phyloP scores from a whole-genome alignment of 805 yeast genomes.

The Monosporozyma yasuniensis region DNA sequence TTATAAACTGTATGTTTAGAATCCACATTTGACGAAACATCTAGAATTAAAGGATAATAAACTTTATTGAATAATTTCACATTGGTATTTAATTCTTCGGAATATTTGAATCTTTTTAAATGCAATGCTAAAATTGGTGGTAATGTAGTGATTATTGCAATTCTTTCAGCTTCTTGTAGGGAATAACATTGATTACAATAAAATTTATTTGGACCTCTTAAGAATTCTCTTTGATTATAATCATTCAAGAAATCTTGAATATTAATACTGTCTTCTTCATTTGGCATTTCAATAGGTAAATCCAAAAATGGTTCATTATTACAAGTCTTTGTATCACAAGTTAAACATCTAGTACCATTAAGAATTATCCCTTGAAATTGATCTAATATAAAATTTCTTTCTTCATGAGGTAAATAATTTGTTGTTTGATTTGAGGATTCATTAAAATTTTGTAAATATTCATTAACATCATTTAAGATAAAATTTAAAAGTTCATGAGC shows the following conservation, averaged over 20 bases:
- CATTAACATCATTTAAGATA: conserved; percentile 65
- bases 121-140: conserved; percentile 79
- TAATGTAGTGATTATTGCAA: conserved; percentile 66
- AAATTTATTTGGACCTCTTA: conserved; percentile 82
- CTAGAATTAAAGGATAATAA: conserved; percentile 63
- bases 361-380: conserved; percentile 80
- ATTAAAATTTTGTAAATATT: conserved; percentile 13
- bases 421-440: neutral
- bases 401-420: conserved; percentile 1
- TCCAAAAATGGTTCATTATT: conserved; percentile 84
- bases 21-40: conserved; percentile 47
- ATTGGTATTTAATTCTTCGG: conserved; percentile 70
- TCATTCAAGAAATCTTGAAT: conserved; percentile 37
- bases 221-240: conserved; percentile 77
- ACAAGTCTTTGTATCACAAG: conserved; percentile 75
- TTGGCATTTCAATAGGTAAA: conserved; percentile 73
- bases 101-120: conserved; percentile 84
- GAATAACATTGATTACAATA: conserved; percentile 87
- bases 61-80: conserved; percentile 82
- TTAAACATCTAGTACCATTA: conserved; percentile 80
- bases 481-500: conserved; percentile 95
- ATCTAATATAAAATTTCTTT: conserved; percentile 48
- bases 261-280: conserved; percentile 55
- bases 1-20: conserved; percentile 32
- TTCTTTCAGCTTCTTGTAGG: conserved; percentile 87